A percentile compares a stretch with the other conserved stretches of the same genome.
Conservation (phyloP, 768 basidiomycete genomes). For the Suillus spraguei region DNA sequence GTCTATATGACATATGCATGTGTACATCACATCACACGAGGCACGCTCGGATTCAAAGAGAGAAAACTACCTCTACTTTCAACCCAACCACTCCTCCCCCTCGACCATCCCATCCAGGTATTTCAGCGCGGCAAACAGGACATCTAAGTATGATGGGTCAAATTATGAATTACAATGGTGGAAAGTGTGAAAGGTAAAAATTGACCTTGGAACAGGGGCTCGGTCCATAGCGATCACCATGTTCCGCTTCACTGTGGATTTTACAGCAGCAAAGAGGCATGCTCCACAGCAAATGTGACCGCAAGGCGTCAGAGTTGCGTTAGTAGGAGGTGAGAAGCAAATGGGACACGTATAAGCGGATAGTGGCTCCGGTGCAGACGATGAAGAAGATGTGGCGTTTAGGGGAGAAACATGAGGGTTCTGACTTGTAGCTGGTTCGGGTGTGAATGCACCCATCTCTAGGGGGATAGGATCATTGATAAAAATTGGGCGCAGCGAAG, state of each 20-base stretch:
- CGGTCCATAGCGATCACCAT: conserved; percentile 33
- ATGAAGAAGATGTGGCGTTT: conserved; percentile 7
- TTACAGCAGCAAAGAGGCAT: conserved; percentile 75
- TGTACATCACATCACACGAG: conserved; percentile 3
- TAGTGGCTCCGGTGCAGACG: conserved; percentile 36
- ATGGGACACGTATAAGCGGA: conserved; percentile 78
- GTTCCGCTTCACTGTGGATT: conserved; percentile 58
- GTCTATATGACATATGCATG: neutral
- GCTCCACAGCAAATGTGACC: conserved; percentile 79
- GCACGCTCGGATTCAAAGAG: conserved; percentile 18
- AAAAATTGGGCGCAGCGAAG: conserved; percentile 3
- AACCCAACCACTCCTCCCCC: conserved; percentile 71
- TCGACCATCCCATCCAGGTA: conserved; percentile 70
- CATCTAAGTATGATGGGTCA: conserved; percentile 42
- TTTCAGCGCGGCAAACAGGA: conserved; percentile 68
- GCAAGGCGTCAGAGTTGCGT: conserved; percentile 78
- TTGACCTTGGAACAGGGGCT: conserved; percentile 43
- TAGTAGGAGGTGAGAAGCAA: conserved; percentile 74
- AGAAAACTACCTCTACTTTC: conserved; percentile 40
- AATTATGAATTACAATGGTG: neutral
- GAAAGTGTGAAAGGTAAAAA: conserved; percentile 7
- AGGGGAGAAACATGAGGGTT: conserved; percentile 1
- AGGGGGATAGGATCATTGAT: conserved; percentile 4
- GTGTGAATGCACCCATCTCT: conserved; percentile 1
- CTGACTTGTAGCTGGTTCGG: conserved; percentile 8